Evolutionary conservation across 768 basidiomycete genomes (phyloP).

Genomic region (Agaricus bisporus): DNA sequence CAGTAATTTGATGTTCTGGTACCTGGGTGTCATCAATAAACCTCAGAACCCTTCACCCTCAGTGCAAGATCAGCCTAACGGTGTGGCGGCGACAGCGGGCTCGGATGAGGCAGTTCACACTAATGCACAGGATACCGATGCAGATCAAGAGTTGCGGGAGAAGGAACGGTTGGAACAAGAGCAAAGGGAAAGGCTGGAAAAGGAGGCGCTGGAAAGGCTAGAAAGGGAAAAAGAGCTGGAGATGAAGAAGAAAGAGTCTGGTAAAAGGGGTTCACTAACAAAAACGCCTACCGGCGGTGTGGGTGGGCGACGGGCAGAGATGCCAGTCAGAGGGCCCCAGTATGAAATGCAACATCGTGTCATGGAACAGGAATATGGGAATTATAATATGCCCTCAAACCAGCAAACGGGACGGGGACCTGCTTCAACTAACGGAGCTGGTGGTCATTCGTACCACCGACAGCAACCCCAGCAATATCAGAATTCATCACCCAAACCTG

Average conservation of each 20-base stretch:
- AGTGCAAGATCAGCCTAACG: slow-evolving; percentile 20
- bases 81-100: slow-evolving; percentile 22
- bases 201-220: slow-evolving; percentile 36
- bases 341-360: slow-evolving; percentile 93
- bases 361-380: slow-evolving; percentile 84
- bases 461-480: slow-evolving; percentile 18
- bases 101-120: slow-evolving; percentile 25
- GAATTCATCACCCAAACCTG: slow-evolving; percentile 14
- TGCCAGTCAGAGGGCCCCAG: slow-evolving; percentile 80
- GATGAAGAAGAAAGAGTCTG: slow-evolving; percentile 50
- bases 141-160: slow-evolving; percentile 32
- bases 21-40: slow-evolving; percentile 95
- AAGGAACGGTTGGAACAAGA: slow-evolving; percentile 32
- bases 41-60: slow-evolving; percentile 48
- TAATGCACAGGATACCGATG: slow-evolving; percentile 30
- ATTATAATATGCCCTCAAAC: slow-evolving; percentile 32
- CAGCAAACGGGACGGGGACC: slow-evolving; percentile 16
- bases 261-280: slow-evolving; percentile 56
- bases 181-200: slow-evolving; percentile 38
- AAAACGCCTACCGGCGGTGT: slow-evolving; percentile 48
- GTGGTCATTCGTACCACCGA: slow-evolving; percentile 26
- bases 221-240: slow-evolving; percentile 46
- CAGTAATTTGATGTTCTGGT: slow-evolving; percentile 99
- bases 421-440: slow-evolving; percentile 11
- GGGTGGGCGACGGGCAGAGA: slow-evolving; percentile 70